A percentile compares a stretch with the other conserved stretches of the same genome.
These are phyloP conservation scores for Penicillium aurantiogriseum DNA, from an alignment of 2,329 filamentous ascomycete species.

Conservation along the genomic window DNA sequence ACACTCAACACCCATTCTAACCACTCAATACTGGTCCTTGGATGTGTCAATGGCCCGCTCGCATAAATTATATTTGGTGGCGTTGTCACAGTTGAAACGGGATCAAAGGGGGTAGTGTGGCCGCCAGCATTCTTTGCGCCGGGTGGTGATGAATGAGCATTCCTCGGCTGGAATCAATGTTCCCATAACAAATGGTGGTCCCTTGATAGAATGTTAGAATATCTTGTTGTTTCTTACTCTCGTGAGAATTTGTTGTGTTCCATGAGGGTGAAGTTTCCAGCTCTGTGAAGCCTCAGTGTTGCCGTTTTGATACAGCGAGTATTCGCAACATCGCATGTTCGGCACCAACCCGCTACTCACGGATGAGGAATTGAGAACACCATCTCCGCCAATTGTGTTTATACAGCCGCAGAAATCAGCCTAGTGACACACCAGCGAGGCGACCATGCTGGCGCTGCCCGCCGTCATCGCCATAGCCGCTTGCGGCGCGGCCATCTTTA, in stretches of 20 bases:
- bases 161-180: constrained; percentile 24
- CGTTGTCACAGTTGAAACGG: background rate
- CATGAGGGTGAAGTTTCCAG: background rate
- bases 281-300: constrained; percentile 1
- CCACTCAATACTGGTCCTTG: background rate
- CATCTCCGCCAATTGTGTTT: background rate
- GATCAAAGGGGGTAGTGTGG: constrained; percentile 17
- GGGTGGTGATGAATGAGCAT: constrained; percentile 32
- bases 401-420: background rate
- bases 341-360: background rate
- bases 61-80: background rate
- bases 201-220: constrained; percentile 12
- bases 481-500: constrained; percentile 34
- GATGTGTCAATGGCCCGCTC: background rate
- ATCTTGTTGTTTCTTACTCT: constrained; percentile 9
- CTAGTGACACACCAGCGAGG: constrained; percentile 6
- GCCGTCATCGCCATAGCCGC: constrained; percentile 38
- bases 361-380: constrained; percentile 11
- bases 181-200: constrained; percentile 33
- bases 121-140: constrained; percentile 32
- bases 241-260: constrained; percentile 6
- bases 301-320: constrained; percentile 1
- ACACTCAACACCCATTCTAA: constrained; percentile 8
- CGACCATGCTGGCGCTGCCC: constrained; percentile 35
- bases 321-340: background rate